phyloP scores from a whole-genome alignment of 768 basidiomycete species.

The Tylopilus sp. region DNA sequence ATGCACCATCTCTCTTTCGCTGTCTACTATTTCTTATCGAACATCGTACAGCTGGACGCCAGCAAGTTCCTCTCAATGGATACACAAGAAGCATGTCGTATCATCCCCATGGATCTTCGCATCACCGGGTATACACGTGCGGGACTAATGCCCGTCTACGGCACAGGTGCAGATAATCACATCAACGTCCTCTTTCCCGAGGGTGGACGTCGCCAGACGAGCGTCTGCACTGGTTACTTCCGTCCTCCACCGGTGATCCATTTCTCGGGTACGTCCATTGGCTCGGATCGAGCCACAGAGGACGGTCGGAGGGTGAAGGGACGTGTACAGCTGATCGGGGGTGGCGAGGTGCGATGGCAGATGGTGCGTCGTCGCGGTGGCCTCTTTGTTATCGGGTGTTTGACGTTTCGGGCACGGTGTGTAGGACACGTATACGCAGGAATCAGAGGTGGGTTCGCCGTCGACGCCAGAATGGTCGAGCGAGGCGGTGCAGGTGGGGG shows the following conservation, averaged over 20 bases:
- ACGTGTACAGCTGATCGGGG: slow-evolving; percentile 45
- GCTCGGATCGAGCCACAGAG: slow-evolving; percentile 33
- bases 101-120: slow-evolving; percentile 50
- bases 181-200: slow-evolving; percentile 16
- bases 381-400: not conserved
- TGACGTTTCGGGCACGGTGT: slow-evolving; percentile 4
- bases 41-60: slow-evolving; percentile 18
- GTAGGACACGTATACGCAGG: slow-evolving; percentile 27
- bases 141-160: slow-evolving; percentile 18
- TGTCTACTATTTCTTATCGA: not conserved
- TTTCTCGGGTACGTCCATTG: slow-evolving; percentile 43
- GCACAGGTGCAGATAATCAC: not conserved
- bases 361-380: slow-evolving; percentile 33
- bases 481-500: slow-evolving; percentile 57
- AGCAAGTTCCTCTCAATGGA: slow-evolving; percentile 30
- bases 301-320: slow-evolving; percentile 39
- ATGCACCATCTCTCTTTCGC: not conserved
- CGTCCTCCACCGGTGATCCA: slow-evolving; percentile 48
- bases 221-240: slow-evolving; percentile 22
- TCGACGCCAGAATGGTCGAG: slow-evolving; percentile 45
- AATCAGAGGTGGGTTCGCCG: slow-evolving; percentile 31
- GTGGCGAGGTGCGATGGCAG: slow-evolving; percentile 50
- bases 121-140: slow-evolving; percentile 36
- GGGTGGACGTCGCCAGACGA: not conserved
- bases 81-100: slow-evolving; percentile 45